A percentile compares a stretch with the other conserved stretches of the same genome.
These are phyloP conservation scores for Colletotrichum eleusines DNA, from an alignment of 2,329 filamentous ascomycete species.

Conservation along the genomic window DNA sequence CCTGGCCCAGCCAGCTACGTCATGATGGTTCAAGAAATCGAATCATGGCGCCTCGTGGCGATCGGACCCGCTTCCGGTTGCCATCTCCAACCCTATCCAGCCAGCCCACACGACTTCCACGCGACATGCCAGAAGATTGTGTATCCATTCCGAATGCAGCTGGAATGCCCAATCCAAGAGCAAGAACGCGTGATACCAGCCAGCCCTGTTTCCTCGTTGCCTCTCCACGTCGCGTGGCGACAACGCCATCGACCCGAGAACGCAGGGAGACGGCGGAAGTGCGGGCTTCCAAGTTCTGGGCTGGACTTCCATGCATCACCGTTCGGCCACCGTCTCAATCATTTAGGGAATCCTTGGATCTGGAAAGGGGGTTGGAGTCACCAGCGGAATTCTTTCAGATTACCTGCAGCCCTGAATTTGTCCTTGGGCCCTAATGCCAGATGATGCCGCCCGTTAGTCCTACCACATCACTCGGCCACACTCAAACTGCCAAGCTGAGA, in stretches of 20 bases:
- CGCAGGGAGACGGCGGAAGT: conserved; percentile 25
- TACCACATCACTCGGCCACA: conserved; percentile 30
- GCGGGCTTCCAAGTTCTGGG: conserved; percentile 16
- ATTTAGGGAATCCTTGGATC: not conserved
- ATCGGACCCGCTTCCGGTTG: conserved; percentile 31
- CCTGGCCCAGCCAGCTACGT: conserved; percentile 34
- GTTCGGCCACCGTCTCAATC: conserved; percentile 29
- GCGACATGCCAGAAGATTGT: conserved; percentile 29
- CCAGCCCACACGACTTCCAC: conserved; percentile 38
- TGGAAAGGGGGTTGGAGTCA: conserved; percentile 1
- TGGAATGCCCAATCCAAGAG: conserved; percentile 5
- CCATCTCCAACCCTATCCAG: conserved; percentile 22
- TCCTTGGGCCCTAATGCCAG: not conserved
- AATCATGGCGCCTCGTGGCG: conserved; percentile 32
- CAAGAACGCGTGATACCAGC: conserved; percentile 10
- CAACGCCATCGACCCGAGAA: conserved; percentile 25
- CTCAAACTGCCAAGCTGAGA: conserved; percentile 37
- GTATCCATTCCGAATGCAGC: conserved; percentile 19
- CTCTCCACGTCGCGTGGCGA: conserved; percentile 16
- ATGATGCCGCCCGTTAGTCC: conserved; percentile 16
- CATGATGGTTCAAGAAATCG: conserved; percentile 37
- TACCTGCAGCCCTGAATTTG: conserved; percentile 4
- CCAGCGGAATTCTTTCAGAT: conserved; percentile 27
- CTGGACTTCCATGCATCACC: conserved; percentile 36
- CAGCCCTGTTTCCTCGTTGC: conserved; percentile 25